Conservation (phyloP, 2,329 filamentous ascomycete genomes). For the Dothistroma septosporum region DNA sequence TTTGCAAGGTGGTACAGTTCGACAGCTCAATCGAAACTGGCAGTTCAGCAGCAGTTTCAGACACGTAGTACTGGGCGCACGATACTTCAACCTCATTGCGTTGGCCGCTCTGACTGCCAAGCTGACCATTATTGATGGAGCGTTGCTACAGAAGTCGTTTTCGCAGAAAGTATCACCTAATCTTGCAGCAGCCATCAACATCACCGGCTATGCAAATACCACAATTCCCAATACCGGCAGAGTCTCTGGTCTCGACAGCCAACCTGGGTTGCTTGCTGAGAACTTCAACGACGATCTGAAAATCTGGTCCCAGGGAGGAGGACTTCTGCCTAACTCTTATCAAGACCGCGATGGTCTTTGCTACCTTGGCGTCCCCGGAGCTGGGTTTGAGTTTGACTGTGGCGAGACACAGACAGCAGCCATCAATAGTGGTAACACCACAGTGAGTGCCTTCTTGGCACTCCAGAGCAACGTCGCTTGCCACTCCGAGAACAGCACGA, state of each 20-base stretch:
- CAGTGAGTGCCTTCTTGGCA: constrained; percentile 3
- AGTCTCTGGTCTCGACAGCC: constrained; percentile 3
- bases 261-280: constrained; percentile 9
- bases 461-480: neutral
- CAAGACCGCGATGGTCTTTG: constrained; percentile 18
- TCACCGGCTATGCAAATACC: constrained; percentile 15
- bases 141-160: constrained; percentile 23
- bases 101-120: constrained; percentile 26
- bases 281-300: constrained; percentile 15
- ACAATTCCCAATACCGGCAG: constrained; percentile 17
- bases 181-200: neutral
- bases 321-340: constrained; percentile 8
- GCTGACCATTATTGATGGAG: constrained; percentile 27
- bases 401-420: neutral
- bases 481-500: neutral
- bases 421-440: constrained; percentile 17
- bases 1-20: constrained; percentile 23
- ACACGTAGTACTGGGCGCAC: constrained; percentile 19
- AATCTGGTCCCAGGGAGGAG: constrained; percentile 17
- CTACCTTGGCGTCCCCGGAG: constrained; percentile 16
- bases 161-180: constrained; percentile 10
- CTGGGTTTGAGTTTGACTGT: constrained; percentile 26
- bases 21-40: constrained; percentile 26
- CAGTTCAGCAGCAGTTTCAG: constrained; percentile 23
- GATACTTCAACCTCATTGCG: constrained; percentile 29